A percentile compares a stretch with the other conserved stretches of the same genome.
Conservation (phyloP, 768 basidiomycete species). For the Amyloporia xantha region DNA sequence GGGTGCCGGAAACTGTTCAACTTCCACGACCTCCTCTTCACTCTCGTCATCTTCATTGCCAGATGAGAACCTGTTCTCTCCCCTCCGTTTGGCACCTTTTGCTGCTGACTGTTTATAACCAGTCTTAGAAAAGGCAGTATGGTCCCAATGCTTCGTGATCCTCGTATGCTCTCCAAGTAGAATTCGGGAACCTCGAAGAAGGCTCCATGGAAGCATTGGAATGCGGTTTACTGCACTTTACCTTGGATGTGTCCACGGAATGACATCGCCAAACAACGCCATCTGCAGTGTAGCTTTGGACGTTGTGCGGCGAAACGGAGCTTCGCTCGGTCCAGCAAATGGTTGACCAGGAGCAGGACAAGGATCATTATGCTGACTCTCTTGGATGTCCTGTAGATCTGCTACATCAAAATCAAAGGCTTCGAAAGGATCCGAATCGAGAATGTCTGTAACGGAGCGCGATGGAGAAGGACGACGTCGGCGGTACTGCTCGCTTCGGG, state of each 20-base stretch:
- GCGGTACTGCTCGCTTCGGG: constrained; percentile 15
- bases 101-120: constrained; percentile 52
- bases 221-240: constrained; percentile 16
- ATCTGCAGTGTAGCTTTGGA: constrained; percentile 47
- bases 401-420: constrained; percentile 43
- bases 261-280: constrained; percentile 59
- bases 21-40: constrained; percentile 56
- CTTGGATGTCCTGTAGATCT: constrained; percentile 49
- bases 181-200: constrained; percentile 28
- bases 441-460: constrained; percentile 26
- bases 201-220: constrained; percentile 32
- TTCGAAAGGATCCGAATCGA: constrained; percentile 35
- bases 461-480: constrained; percentile 8
- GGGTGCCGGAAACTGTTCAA: constrained; percentile 83
- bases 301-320: constrained; percentile 16
- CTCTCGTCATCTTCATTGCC: constrained; percentile 42
- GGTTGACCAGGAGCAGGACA: constrained; percentile 34
- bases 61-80: constrained; percentile 29
- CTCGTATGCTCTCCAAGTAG: constrained; percentile 16
- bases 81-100: constrained; percentile 48
- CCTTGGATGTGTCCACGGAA: constrained; percentile 30
- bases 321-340: constrained; percentile 33
- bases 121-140: constrained; percentile 78
- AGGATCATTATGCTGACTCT: constrained; percentile 38
- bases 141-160: constrained; percentile 87